Base-by-base conservation (phyloP, 2,329 filamentous ascomycete species). In the Cercospora sojina region DNA sequence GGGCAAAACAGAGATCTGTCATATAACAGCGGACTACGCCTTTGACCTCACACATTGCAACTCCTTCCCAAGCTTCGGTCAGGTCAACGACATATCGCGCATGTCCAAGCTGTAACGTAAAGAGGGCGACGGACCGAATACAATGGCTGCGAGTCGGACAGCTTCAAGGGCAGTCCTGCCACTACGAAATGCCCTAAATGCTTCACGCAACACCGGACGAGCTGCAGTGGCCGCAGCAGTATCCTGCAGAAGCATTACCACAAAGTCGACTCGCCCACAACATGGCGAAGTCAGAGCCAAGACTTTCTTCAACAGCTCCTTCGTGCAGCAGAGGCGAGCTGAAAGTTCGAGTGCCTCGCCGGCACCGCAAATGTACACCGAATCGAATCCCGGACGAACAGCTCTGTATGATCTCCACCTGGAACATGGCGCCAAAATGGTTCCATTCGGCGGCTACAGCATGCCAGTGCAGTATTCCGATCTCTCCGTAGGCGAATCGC, bases 391-490 rank as follows among this genome's bases (percentile, higher is more conserved):
- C 0, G 75, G 75, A 69, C 74, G 64, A 80, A 96, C 92, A 2
- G 88, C 90, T 29, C 84, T 97, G 23, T 91, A 94, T 79, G 88
- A 92, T 74, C 83, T 96, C 23, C 91, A 96, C 79, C 75, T 93
- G 69, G 84, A 87, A 66, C 84, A 91, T 76, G 92, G 92, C 72
- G 95, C 86, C 72, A 97, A 96, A 82, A 95, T 98, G 88, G 94
- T 97, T 59, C 91, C 92, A n/a, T 99, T 97, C 80, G 94, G 91
- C 70, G 93, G 92, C 72, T 97, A 90, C 82, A 84, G 87, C 73
- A 97, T 99, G 92, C 95, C 95, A 7, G 88, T 99, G 53, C 91
- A 95, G 79, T 99, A 98, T 82, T 80, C 85, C 35, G 86, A 88
- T 71, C 85, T 91, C 71, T 89, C 90, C 72, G 90, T 97, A 70